Conservation (phyloP, 208 protist genomes). For the Leptomonas seymouri region DNA sequence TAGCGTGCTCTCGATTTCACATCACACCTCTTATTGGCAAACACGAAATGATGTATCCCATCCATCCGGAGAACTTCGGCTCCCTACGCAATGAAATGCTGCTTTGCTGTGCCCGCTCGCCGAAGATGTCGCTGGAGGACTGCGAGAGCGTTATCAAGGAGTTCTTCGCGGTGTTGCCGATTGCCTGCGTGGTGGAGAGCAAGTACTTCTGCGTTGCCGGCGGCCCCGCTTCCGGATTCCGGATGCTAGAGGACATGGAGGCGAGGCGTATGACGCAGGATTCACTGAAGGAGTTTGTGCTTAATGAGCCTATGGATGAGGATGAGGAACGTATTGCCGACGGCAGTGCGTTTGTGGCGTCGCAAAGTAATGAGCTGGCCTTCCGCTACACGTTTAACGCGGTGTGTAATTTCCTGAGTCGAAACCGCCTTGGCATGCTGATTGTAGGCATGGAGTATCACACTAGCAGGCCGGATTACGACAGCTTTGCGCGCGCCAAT, state of each 20-base stretch:
- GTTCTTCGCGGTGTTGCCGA: constrained; percentile 67
- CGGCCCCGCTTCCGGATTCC: constrained; percentile 56
- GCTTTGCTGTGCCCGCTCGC: constrained; percentile 33
- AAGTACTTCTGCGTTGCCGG: constrained; percentile 77
- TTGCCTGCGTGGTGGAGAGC: constrained; percentile 71
- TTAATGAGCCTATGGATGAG: constrained; percentile 86
- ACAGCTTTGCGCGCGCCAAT: constrained; percentile 67
- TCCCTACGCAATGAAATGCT: constrained; percentile 72
- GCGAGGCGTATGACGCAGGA: constrained; percentile 18
- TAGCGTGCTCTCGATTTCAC: constrained; percentile 48
- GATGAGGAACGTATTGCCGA: constrained; percentile 70
- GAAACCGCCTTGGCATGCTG: constrained; percentile 63
- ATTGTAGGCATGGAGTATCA: constrained; percentile 86
- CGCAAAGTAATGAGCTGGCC: constrained; percentile 39
- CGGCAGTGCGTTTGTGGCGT: constrained; percentile 63
- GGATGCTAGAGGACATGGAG: constrained; percentile 49
- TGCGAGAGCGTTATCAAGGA: constrained; percentile 49
- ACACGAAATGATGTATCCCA: constrained; percentile 83
- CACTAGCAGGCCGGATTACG: constrained; percentile 64
- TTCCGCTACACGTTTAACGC: constrained; percentile 85
- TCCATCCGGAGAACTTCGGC: constrained; percentile 68
- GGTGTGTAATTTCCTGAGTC: constrained; percentile 76
- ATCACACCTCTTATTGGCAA: constrained; percentile 69
- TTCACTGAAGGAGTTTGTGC: constrained; percentile 63
- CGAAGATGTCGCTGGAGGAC: constrained; percentile 40